Evolutionary conservation across 2,329 filamentous ascomycete genomes (phyloP).

Genomic region (Beauveria caledonica): DNA sequence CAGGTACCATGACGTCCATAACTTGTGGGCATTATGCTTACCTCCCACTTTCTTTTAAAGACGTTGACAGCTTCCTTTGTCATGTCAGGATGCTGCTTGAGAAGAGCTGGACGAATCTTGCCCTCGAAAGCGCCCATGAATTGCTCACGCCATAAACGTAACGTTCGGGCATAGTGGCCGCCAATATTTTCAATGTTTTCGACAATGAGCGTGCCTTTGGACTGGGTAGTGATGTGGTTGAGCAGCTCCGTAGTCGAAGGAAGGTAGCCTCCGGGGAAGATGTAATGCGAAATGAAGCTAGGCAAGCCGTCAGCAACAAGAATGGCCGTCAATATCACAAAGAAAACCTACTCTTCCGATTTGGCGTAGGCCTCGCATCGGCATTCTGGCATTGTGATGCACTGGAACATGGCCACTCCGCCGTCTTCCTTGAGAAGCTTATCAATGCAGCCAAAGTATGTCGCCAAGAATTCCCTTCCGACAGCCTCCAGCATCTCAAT

Average conservation of each 20-base stretch:
- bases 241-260: constrained; percentile 49
- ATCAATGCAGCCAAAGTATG: constrained; percentile 59
- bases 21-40: constrained; percentile 23
- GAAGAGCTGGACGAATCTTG: constrained; percentile 51
- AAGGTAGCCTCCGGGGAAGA: constrained; percentile 70
- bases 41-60: constrained; percentile 65
- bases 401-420: constrained; percentile 64
- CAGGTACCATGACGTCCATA: neutral
- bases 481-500: constrained; percentile 76
- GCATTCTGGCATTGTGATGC: constrained; percentile 67
- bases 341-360: constrained; percentile 47
- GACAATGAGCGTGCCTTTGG: constrained; percentile 53
- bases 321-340: too few species aligned
- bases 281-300: constrained; percentile 66
- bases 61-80: constrained; percentile 54
- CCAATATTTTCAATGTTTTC: constrained; percentile 65
- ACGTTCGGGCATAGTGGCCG: constrained; percentile 62
- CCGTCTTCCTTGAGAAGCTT: constrained; percentile 56
- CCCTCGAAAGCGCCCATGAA: constrained; percentile 56
- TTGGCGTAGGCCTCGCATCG: constrained; percentile 58
- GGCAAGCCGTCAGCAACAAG: constrained; percentile 1
- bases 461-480: constrained; percentile 56
- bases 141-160: constrained; percentile 59
- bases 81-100: constrained; percentile 50
- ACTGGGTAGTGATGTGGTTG: constrained; percentile 51